These are phyloP conservation scores for Aquilaria yunnanensis DNA, from an alignment of 345 rosid genomes.

Conservation along the genomic window DNA sequence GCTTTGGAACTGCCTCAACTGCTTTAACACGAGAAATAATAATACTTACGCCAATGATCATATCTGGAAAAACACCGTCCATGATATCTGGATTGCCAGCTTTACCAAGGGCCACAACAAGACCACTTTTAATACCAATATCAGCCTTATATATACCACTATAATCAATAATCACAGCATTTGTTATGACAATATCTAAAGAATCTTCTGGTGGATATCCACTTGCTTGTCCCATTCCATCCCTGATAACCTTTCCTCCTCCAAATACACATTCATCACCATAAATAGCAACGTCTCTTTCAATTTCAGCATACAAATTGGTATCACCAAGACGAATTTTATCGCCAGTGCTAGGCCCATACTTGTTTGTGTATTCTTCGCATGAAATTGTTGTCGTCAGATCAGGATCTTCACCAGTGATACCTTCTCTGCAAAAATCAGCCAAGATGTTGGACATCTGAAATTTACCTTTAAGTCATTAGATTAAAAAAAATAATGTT, in stretches of 20 bases:
- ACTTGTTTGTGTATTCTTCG: slow-evolving; percentile 82
- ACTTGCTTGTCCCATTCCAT: slow-evolving; percentile 92
- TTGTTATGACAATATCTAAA: slow-evolving; percentile 81
- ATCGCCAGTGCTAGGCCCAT: slow-evolving; percentile 96
- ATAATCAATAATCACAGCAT: slow-evolving; percentile 78
- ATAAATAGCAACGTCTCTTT: slow-evolving; percentile 63
- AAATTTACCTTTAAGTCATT: neutral
- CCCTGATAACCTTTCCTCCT: slow-evolving; percentile 97
- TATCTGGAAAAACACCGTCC: slow-evolving; percentile 45
- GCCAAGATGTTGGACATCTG: slow-evolving; percentile 8
- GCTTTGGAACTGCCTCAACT: neutral
- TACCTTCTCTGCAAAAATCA: slow-evolving; percentile 63
- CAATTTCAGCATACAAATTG: slow-evolving; percentile 80
- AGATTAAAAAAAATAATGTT: neutral
- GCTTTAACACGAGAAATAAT: slow-evolving; percentile 4
- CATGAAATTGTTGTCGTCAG: slow-evolving; percentile 44
- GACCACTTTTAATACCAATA: slow-evolving; percentile 73
- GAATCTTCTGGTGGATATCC: slow-evolving; percentile 39
- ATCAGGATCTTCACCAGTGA: slow-evolving; percentile 47
- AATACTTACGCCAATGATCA: slow-evolving; percentile 78
- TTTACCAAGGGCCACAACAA: slow-evolving; percentile 65
- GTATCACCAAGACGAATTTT: slow-evolving; percentile 85
- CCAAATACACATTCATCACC: slow-evolving; percentile 99
- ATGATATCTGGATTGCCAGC: slow-evolving; percentile 89
- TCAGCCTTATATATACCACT: slow-evolving; percentile 88